phyloP scores from a whole-genome alignment of 352 stramenopile genomes.

The Globisporangium nunn region DNA sequence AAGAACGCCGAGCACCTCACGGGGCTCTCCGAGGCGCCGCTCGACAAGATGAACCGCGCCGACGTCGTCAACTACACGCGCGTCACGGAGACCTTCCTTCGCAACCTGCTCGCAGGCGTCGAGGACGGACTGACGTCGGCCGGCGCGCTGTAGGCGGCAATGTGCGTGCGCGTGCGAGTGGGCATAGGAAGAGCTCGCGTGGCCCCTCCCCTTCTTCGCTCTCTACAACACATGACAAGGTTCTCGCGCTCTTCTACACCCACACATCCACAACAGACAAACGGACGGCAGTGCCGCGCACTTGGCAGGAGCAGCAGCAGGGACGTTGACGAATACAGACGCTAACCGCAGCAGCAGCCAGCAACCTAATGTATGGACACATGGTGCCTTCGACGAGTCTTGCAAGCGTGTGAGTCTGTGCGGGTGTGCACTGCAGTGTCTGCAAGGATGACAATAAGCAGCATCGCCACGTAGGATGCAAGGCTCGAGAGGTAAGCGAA shows the following conservation, averaged over 20 bases:
- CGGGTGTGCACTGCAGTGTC: too few species aligned
- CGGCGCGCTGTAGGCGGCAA: conserved; percentile 8
- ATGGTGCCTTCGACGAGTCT: not conserved
- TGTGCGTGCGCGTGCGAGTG: too few species aligned
- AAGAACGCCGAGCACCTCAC: conserved; percentile 91
- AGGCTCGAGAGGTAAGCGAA: not conserved
- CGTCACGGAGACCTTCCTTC: conserved; percentile 90
- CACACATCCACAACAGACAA: not conserved
- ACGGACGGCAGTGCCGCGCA: not conserved
- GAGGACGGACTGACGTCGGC: conserved; percentile 82
- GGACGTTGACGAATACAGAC: not conserved
- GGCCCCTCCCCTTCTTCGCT: not conserved
- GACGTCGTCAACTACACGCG: conserved; percentile 94
- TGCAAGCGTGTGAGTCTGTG: too few species aligned
- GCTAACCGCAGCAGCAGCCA: not conserved
- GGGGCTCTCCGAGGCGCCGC: conserved; percentile 85
- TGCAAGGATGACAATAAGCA: too few species aligned
- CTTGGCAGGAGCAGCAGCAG: not conserved
- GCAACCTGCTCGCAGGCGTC: conserved; percentile 86
- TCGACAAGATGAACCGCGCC: conserved; percentile 89
- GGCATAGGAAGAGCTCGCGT: too few species aligned
- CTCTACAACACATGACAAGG: too few species aligned
- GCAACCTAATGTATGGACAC: conserved; percentile 11
- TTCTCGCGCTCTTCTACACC: not conserved
- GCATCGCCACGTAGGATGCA: too few species aligned